A percentile compares a stretch with the other conserved stretches of the same genome.
phyloP scores from a whole-genome alignment of 1,284 basidiomycete species.

The Meira miltonrushii region DNA sequence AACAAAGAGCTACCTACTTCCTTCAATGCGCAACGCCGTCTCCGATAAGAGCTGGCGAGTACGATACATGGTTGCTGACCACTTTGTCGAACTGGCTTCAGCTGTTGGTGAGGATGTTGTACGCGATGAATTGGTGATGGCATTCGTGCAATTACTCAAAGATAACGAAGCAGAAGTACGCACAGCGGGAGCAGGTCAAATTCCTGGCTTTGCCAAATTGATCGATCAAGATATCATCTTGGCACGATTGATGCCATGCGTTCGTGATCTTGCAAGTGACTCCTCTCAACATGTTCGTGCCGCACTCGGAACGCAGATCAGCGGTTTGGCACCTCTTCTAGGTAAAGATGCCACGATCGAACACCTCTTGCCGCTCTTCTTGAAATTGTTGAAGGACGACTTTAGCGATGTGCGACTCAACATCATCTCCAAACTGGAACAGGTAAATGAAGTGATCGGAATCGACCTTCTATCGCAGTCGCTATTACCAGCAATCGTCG shows the following conservation, averaged over 20 bases:
- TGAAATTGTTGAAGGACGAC: slow-evolving; percentile 95
- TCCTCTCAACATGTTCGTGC: slow-evolving; percentile 94
- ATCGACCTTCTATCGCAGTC: slow-evolving; percentile 93
- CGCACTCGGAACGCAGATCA: slow-evolving; percentile 91
- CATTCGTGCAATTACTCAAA: slow-evolving; percentile 89
- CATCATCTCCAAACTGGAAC: slow-evolving; percentile 97
- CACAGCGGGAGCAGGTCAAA: slow-evolving; percentile 90
- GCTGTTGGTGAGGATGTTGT: slow-evolving; percentile 86
- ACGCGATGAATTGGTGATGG: slow-evolving; percentile 85
- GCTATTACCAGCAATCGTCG: slow-evolving; percentile 92
- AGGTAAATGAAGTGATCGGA: slow-evolving; percentile 93
- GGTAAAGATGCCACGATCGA: slow-evolving; percentile 93
- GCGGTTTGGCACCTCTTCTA: slow-evolving; percentile 90
- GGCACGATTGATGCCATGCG: slow-evolving; percentile 88
- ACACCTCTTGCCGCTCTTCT: slow-evolving; percentile 91
- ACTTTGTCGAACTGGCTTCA: slow-evolving; percentile 92
- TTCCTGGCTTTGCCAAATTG: slow-evolving; percentile 92
- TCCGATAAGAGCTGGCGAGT: slow-evolving; percentile 98
- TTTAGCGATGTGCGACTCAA: slow-evolving; percentile 97
- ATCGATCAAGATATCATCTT: slow-evolving; percentile 92
- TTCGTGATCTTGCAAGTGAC: slow-evolving; percentile 88
- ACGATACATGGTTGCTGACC: slow-evolving; percentile 95
- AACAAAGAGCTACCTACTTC: slow-evolving; percentile 82
- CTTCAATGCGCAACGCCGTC: slow-evolving; percentile 71
- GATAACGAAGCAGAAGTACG: slow-evolving; percentile 99